phyloP scores from a whole-genome alignment of 2,329 filamentous ascomycete genomes.

The Cordyceps pruinosa region DNA sequence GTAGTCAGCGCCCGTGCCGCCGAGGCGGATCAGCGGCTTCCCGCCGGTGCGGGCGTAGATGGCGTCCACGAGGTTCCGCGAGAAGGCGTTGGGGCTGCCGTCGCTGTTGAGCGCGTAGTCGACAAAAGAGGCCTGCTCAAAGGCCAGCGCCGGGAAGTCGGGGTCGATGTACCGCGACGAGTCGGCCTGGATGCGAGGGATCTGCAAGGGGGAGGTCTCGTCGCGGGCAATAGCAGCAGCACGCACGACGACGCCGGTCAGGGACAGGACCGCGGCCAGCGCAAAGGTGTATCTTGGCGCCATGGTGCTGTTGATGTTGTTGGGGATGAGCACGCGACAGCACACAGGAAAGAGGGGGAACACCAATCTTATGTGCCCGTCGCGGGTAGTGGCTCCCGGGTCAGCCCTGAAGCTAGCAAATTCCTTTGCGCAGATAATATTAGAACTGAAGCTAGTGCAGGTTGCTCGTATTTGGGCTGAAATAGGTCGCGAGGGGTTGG shows the following conservation, averaged over 20 bases:
- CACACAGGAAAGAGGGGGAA: background rate
- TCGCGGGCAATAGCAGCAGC: background rate
- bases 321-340: background rate
- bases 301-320: background rate
- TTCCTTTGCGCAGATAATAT: background rate
- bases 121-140: slow-evolving; percentile 6
- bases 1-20: slow-evolving; percentile 31
- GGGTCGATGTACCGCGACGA: slow-evolving; percentile 4
- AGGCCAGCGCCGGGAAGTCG: slow-evolving; percentile 1
- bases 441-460: background rate
- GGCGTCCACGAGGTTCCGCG: slow-evolving; percentile 26
- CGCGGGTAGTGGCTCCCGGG: background rate
- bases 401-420: background rate
- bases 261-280: background rate
- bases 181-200: background rate
- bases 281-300: background rate
- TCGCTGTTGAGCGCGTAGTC: slow-evolving; percentile 17
- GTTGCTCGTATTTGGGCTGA: slow-evolving; percentile 4
- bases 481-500: background rate
- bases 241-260: background rate
- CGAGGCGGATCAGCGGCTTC: slow-evolving; percentile 28
- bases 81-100: slow-evolving; percentile 27
- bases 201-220: background rate
- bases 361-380: background rate
- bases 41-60: slow-evolving; percentile 29